Evolutionary conservation across 2,329 filamentous ascomycete species (phyloP), one percentile per base, ranked within the genome.

Genomic region (Ceratocystis harringtonii): DNA sequence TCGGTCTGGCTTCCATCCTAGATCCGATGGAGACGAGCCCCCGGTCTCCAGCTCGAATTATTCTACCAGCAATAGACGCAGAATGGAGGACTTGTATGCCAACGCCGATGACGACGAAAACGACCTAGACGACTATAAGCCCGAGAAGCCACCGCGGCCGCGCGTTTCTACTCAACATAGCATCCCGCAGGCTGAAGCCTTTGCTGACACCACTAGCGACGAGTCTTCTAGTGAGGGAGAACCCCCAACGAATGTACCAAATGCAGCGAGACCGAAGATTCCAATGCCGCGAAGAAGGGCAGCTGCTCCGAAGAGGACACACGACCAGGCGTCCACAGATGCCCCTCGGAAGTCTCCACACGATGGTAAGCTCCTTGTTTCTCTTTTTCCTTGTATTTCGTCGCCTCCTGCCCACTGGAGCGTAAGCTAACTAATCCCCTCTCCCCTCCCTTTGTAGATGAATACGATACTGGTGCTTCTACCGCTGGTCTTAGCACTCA

Each of bases 11-110:
- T 83, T 79, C 67, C 75, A 78, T 57, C 80, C 81, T 58, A 75
- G 74, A 44, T 80, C 81, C 10, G 76, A 79, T 1, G 80, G 78
- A 1, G 82, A 84, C 61, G 82, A 84, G 68, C 79, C 81, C 3
- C 75, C 79, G 0, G 80, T 81, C 0, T 75, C 74, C 8, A 79
- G 73, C 70, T 78, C 74, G 67, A 81, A 80, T 69, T 82, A 84
- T 70, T 79, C 75, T 55, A 78, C 77, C 1, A 77, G 71, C 63
- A 69, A 62, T 15, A 65, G 62, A 50, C 57, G 63, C 3, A 67
- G 60, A 55, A 63, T 63, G 41, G 48, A 52, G 7, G 55, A 62
- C 12, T 61, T 57, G 43, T 61, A 67, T 32, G 50, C 45, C 8
- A 58, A 58, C 19, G 28, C 30, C 30, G 55, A n/a, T n/a, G 60